phyloP scores from a whole-genome alignment of 148 eudicot genomes.

The Suaeda aralocaspica region DNA sequence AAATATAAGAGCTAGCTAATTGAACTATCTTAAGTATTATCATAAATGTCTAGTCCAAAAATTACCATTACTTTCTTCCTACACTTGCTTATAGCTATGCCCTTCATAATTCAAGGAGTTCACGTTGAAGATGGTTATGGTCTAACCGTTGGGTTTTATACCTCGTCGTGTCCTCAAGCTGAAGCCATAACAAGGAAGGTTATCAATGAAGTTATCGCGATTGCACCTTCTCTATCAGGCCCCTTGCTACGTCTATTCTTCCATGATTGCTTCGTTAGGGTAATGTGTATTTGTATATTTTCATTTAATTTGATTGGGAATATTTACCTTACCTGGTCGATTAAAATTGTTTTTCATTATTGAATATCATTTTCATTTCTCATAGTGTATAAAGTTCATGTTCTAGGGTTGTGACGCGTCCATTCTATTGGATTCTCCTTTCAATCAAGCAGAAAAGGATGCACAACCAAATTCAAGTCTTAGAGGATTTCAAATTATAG shows the following conservation, averaged over 20 bases:
- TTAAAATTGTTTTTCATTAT: too few relatives aligned
- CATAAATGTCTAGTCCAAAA: conserved; percentile 6
- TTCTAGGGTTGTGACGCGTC: conserved; percentile 71
- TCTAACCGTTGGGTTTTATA: conserved; percentile 31
- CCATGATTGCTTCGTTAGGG: conserved; percentile 60
- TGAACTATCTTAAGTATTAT: not conserved
- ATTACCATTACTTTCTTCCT: not conserved
- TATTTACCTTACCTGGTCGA: too few relatives aligned
- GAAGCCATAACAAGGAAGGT: conserved; percentile 32
- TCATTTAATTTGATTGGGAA: too few relatives aligned
- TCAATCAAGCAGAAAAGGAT: conserved; percentile 39
- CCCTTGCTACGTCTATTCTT: conserved; percentile 48
- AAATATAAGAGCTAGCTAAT: too few relatives aligned
- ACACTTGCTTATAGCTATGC: conserved; percentile 3
- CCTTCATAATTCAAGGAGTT: not conserved
- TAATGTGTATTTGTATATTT: not conserved
- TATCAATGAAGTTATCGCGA: conserved; percentile 17
- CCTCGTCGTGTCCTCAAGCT: conserved; percentile 36
- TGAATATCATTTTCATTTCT: too few relatives aligned
- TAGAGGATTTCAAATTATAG: conserved; percentile 41
- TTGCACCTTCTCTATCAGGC: conserved; percentile 41
- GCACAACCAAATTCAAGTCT: conserved; percentile 35
- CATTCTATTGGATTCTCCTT: conserved; percentile 37
- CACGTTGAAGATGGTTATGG: conserved; percentile 10
- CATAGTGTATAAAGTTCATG: too few relatives aligned